Base-by-base conservation (phyloP, 2,329 filamentous ascomycete genomes). In the Fusarium irregulare region DNA sequence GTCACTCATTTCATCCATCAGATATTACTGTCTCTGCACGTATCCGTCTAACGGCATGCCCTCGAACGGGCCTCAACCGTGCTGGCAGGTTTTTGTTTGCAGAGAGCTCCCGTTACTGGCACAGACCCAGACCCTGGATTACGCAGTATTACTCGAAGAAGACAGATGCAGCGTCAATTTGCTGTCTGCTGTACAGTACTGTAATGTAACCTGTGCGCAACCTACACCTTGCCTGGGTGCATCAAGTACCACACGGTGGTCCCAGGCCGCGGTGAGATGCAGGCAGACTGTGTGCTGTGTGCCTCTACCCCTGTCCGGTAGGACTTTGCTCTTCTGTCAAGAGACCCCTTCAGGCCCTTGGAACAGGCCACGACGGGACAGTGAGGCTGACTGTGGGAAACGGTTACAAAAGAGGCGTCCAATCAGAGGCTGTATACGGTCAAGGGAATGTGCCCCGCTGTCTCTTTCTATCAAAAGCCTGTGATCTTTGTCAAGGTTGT, bases 341-440 rank as follows among this genome's bases (percentile, higher is more conserved):
- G 61, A 60, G 64, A 66, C 58, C 62, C 61, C 54, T 61, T 65
- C 32, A 42, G 49, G 49, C 49, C 49, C 13, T 53, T 13, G 49
- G 53, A 62, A 71, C 63, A 71, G 67, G 63, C 67, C 58, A 70
- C 61, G 61, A 68, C 60, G 56, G 64, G 51, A 70, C 64, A 75
- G 69, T 75, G 73, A 75, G 73, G 73, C 73, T 75, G 68, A 71
- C 73, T 61, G 41, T 60, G 56, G 58, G 64, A 68, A 69, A 70
- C 57, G 37, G 65, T 59, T 71, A 61, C 61, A 68, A 32, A 54
- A 48, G 63, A 66, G 64, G 64, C 64, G 72, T 67, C 73, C 73
- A 75, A 75, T 75, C 28, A 66, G 46, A 63, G 28, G 32, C 30
- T 48, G 44, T 51, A 40, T 25, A 47, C 34, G 50, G 20, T 18